phyloP scores from a whole-genome alignment of 2,329 filamentous ascomycete species.

The Diaporthe nobilis region DNA sequence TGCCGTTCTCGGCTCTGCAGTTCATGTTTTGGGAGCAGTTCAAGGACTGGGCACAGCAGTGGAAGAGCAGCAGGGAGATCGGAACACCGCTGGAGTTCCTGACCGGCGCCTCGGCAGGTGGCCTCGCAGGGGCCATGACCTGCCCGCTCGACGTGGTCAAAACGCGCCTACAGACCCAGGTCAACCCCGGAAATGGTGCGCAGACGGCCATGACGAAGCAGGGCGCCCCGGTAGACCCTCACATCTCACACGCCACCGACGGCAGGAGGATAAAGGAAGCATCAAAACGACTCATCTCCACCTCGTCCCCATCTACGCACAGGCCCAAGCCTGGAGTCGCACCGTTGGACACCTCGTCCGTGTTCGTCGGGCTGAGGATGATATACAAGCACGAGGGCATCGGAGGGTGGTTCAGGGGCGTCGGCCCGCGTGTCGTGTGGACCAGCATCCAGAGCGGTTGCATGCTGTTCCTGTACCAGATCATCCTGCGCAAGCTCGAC shows the following conservation, averaged over 20 bases:
- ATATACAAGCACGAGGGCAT: constrained; percentile 94
- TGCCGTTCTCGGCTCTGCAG: constrained; percentile 95
- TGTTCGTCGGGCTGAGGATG: constrained; percentile 84
- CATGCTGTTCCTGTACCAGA: constrained; percentile 97
- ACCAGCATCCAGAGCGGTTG: constrained; percentile 97
- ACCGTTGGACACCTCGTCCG: constrained; percentile 89
- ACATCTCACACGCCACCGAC: constrained; percentile 46
- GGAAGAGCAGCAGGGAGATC: constrained; percentile 85
- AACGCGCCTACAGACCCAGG: constrained; percentile 94
- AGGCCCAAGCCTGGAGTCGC: constrained; percentile 83
- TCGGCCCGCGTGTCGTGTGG: constrained; percentile 94
- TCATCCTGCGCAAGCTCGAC: constrained; percentile 83
- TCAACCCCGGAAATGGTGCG: constrained; percentile 58
- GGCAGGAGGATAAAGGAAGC: constrained; percentile 54
- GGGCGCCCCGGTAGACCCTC: constrained; percentile 37
- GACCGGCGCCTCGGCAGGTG: constrained; percentile 90
- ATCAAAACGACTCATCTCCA: constrained; percentile 85
- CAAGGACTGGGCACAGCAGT: constrained; percentile 83
- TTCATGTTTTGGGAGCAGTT: constrained; percentile 99
- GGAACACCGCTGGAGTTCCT: constrained; percentile 87
- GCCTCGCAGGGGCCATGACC: constrained; percentile 92
- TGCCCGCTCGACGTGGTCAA: constrained; percentile 98
- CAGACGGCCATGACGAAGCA: constrained; percentile 43
- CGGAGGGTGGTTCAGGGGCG: constrained; percentile 92
- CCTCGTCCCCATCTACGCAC: constrained; percentile 88